Evolutionary conservation across 805 yeast genomes (phyloP), one percentile per base, ranked within the genome.

Genomic region (Pichia thaimueangensis): DNA sequence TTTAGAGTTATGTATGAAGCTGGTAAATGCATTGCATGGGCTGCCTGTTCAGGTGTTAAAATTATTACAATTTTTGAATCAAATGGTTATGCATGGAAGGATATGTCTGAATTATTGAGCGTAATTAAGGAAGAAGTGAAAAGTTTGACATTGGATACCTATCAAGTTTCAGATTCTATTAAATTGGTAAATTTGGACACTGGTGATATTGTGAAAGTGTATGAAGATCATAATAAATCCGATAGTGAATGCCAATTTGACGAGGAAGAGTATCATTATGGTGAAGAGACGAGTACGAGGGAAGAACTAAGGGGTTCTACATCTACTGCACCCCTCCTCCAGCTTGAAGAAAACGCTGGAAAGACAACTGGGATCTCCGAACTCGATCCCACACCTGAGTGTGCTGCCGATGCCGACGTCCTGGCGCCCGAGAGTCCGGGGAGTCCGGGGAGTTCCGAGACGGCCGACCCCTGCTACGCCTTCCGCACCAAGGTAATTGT

Each of bases 1-100:
- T 58, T 70, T 15, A 53, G 70, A 41, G 47, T 71, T 15, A 47
- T 65, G 19, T 56, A 63, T 6, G 69, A 67, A 43, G 50, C 67
- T 7, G 59, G 71, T 2, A 55, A 62, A 40, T 34, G 62, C n/a
- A 51, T 55, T 23, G 47, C 57, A 3, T 62, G 64, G 66, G 43
- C 57, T 11, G 54, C 52, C 3, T 48, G 53, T 23, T 19, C 55
- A 10, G 63, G 62, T 2, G 47, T 60, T 15, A 39, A 37, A 17
- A 35, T 43, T 2, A 20, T 62, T 8, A 57, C 56, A 1, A 29
- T 63, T 9, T 62, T 54, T 37, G 66, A 60, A 39, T 38, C 45
- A 30, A 51, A 52, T 15, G 63, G 63, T 5, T 50, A 51, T 31
- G 41, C 59, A 1, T 63, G 68, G 67, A 47, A 48, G 30, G 53